These are phyloP conservation scores for Scleroderma bovista DNA, from an alignment of 768 basidiomycete genomes.

Conservation along the genomic window DNA sequence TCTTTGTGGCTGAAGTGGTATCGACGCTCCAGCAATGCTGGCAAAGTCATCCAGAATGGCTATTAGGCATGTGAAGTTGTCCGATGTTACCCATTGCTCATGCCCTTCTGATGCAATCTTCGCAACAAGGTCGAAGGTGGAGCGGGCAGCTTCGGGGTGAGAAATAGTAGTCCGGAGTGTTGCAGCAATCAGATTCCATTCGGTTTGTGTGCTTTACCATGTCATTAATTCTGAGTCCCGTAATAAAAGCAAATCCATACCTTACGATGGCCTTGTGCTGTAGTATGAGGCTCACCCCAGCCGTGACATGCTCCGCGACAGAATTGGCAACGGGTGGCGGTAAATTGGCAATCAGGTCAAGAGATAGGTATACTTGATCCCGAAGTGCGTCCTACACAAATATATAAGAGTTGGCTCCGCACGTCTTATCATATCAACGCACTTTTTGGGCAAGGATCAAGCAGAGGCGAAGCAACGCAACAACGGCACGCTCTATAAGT, in stretches of 20 bases:
- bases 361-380: conserved; percentile 91
- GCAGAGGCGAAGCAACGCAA: conserved; percentile 81
- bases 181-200: conserved; percentile 92
- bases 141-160: conserved; percentile 81
- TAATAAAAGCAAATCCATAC: conserved; percentile 20
- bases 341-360: conserved; percentile 82
- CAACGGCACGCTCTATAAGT: conserved; percentile 90
- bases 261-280: conserved; percentile 68
- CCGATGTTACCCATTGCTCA: conserved; percentile 55
- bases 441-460: conserved; percentile 77
- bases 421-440: conserved; percentile 13
- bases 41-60: conserved; percentile 86
- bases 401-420: background rate
- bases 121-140: conserved; percentile 76
- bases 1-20: conserved; percentile 52
- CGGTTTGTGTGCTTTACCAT: conserved; percentile 70
- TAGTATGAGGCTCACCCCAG: conserved; percentile 77
- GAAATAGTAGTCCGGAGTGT: conserved; percentile 80
- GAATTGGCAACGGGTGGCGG: conserved; percentile 71
- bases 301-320: conserved; percentile 87
- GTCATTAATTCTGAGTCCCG: conserved; percentile 4
- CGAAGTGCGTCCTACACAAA: conserved; percentile 62
- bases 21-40: conserved; percentile 58
- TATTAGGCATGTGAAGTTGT: conserved; percentile 78
- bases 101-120: conserved; percentile 59